These are phyloP conservation scores for Metschnikowia henanensis DNA, from an alignment of 805 yeast genomes.

Conservation along the genomic window DNA sequence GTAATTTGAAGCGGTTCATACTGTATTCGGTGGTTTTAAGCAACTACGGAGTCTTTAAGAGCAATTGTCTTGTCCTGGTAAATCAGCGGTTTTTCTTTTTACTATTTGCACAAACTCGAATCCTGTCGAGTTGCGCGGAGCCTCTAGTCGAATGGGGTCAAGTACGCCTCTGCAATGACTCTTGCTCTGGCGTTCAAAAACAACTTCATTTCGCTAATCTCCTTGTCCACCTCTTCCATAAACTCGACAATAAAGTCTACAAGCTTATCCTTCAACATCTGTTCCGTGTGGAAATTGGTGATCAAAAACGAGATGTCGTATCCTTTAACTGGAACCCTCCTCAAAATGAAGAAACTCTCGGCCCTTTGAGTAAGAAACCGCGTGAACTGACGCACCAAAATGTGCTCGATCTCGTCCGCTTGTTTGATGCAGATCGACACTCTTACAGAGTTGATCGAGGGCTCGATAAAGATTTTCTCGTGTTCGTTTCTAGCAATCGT, in stretches of 20 bases:
- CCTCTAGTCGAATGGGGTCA: constrained; percentile 77
- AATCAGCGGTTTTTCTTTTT: constrained; percentile 1
- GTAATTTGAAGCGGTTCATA: too few relatives aligned
- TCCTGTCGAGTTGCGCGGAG: constrained; percentile 7
- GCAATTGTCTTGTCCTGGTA: too few relatives aligned
- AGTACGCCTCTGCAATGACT: constrained; percentile 94
- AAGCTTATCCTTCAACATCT: constrained; percentile 91
- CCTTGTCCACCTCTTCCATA: constrained; percentile 99
- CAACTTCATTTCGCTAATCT: constrained; percentile 96
- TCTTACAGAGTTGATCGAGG: constrained; percentile 89
- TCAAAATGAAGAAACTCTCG: constrained; percentile 86
- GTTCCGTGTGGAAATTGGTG: constrained; percentile 93
- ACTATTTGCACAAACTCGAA: constrained; percentile 10
- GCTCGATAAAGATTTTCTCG: constrained; percentile 89
- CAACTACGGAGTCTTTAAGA: too few relatives aligned
- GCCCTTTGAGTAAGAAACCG: constrained; percentile 94
- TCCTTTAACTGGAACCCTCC: constrained; percentile 88
- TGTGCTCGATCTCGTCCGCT: constrained; percentile 95
- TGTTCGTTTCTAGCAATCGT: constrained; percentile 90
- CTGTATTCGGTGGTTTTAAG: too few relatives aligned
- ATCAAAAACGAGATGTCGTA: constrained; percentile 92
- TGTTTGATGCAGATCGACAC: constrained; percentile 92
- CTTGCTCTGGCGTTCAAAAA: constrained; percentile 97
- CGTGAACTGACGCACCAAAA: constrained; percentile 92
- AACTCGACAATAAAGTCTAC: constrained; percentile 97